These are phyloP conservation scores for Tolypocladium ovalisporum DNA, from an alignment of 2,329 filamentous ascomycete genomes.

Conservation along the genomic window DNA sequence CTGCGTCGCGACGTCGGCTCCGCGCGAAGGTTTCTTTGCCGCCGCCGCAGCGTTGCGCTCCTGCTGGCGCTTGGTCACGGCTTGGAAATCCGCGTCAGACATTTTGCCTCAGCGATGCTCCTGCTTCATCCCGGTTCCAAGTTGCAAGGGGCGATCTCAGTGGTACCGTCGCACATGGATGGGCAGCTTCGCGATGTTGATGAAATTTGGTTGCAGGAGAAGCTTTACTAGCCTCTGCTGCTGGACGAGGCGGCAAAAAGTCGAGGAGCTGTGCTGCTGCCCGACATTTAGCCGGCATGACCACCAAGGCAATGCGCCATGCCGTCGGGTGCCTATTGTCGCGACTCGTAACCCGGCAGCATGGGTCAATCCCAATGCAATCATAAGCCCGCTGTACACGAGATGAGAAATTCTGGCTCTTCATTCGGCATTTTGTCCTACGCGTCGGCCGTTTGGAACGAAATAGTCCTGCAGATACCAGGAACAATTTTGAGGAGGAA, in stretches of 20 bases:
- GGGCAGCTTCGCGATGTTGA: conserved; percentile 10
- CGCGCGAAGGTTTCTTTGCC: conserved; percentile 70
- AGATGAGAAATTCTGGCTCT: background rate
- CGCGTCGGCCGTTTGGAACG: background rate
- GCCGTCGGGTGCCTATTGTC: too few species aligned
- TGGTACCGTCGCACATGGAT: conserved; percentile 26
- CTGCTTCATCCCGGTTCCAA: conserved; percentile 32
- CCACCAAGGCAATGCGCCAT: background rate
- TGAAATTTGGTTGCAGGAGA: conserved; percentile 8
- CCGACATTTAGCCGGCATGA: conserved; percentile 22
- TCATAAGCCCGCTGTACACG: background rate
- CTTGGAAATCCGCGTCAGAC: conserved; percentile 77
- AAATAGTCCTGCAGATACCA: background rate
- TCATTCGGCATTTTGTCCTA: background rate
- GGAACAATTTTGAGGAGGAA: background rate
- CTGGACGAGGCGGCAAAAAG: conserved; percentile 20
- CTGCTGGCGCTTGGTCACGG: conserved; percentile 77
- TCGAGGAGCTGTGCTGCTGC: conserved; percentile 1
- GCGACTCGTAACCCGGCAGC: too few species aligned
- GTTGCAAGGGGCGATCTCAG: conserved; percentile 21
- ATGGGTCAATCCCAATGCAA: too few species aligned
- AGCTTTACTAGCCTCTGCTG: conserved; percentile 5
- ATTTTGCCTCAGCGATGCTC: conserved; percentile 33
- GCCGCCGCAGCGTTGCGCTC: conserved; percentile 79
- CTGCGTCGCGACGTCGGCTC: conserved; percentile 69